Conservation (phyloP, 2,329 filamentous ascomycete genomes). For the Pseudogymnoascus sp. region DNA sequence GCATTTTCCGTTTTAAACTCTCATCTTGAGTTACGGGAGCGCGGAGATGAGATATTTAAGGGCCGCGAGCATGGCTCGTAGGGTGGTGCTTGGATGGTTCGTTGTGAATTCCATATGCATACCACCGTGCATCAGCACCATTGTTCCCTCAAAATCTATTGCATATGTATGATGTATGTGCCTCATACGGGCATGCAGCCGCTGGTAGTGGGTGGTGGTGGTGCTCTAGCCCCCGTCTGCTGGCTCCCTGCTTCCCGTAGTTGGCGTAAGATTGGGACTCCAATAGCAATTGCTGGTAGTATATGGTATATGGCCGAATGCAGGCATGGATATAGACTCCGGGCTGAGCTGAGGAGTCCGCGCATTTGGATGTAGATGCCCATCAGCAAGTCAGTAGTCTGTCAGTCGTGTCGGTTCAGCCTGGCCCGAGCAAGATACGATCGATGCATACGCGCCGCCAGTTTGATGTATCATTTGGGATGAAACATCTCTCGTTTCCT, state of each 20-base stretch:
- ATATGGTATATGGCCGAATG: neutral
- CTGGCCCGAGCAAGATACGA: neutral
- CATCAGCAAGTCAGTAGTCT: neutral
- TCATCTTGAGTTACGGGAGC: neutral
- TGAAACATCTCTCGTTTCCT: neutral
- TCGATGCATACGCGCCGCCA: neutral
- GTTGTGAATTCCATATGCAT: constrained; percentile 6
- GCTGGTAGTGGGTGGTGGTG: neutral
- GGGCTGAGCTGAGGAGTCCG: neutral
- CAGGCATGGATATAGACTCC: neutral
- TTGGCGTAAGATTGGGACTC: neutral
- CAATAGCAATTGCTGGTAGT: neutral
- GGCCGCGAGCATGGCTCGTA: neutral
- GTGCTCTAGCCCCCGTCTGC: constrained; percentile 1
- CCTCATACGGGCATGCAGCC: neutral
- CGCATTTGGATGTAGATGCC: neutral
- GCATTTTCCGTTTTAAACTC: neutral
- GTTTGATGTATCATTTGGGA: neutral
- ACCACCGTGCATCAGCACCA: neutral
- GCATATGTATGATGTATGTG: constrained; percentile 9
- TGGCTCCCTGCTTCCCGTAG: constrained; percentile 1
- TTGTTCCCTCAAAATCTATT: neutral
- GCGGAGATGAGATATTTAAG: neutral
- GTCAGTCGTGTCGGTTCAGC: neutral
- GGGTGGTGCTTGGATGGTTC: neutral